phyloP scores from a whole-genome alignment of 257 asterid species.

The Solanum habrochaites region DNA sequence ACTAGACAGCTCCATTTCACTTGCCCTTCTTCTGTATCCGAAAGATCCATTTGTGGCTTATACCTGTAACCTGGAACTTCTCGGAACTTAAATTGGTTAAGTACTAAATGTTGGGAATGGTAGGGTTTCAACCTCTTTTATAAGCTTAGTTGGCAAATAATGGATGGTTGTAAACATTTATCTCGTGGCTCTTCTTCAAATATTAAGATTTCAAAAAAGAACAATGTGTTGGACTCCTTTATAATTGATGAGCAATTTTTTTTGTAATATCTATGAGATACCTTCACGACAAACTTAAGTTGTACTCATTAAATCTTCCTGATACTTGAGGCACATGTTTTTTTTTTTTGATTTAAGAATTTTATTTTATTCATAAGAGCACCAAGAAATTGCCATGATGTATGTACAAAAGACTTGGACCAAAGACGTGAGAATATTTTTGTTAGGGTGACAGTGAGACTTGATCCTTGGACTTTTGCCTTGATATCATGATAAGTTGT shows the following conservation, averaged over 20 bases:
- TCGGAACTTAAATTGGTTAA: background rate
- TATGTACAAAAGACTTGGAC: background rate
- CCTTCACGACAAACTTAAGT: background rate
- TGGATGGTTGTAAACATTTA: background rate
- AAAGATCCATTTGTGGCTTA: background rate
- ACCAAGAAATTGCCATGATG: background rate
- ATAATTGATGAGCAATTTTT: background rate
- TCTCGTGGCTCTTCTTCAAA: background rate
- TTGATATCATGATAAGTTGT: background rate
- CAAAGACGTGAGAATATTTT: background rate
- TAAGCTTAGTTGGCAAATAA: background rate
- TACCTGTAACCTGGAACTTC: background rate
- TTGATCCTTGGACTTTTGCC: background rate
- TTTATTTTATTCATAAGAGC: background rate
- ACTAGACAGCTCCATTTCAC: background rate
- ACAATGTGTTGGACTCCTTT: background rate
- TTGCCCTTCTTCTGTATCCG: background rate
- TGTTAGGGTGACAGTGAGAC: background rate
- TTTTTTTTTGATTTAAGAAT: background rate
- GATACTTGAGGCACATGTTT: background rate
- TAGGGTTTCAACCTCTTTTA: background rate
- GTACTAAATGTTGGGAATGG: background rate
- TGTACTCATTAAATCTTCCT: background rate
- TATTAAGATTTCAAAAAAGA: background rate
- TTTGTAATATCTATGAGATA: background rate